Evolutionary conservation across 371 early-diverging fungal species (phyloP), one percentile per base, ranked within the genome.

Genomic region (Mucor circinelloides): DNA sequence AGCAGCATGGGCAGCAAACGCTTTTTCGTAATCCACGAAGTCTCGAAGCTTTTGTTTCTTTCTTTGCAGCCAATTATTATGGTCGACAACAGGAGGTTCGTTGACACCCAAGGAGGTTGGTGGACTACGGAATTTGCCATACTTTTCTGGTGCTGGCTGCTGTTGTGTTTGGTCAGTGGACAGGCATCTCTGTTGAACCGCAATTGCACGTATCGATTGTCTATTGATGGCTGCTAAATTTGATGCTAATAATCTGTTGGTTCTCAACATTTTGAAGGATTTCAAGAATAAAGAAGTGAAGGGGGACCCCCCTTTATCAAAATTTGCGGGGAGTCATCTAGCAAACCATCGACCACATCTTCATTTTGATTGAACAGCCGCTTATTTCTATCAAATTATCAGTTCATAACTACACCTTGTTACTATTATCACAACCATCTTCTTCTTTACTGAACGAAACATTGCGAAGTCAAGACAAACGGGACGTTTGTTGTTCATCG

Each of bases 21-120:
- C 81, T 31, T 81, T 85, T 42, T 85, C 85, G 58, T 79, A 82
- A 59, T 85, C 75, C n/a, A 74, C 75, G 60, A 81, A 66, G 63
- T 85, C 80, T 50, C 73, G 56, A 9, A 81, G 28, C 60, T 80
- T 82, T 62, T 81, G 76, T 44, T 79, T 75, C 25, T 77, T 77
- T 32, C 76, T 76, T 44, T 79, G 71, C 13, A 81, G 13, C 80
- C 82, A 79, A 15, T 65, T 69, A 17, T 64, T 60, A 30, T 67
- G 72, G 52, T 79, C 81, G 4, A 81, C 75, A 10, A 73, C 66
- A 12, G 85, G 85, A 28, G 78, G 77, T 19, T 82, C 80, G 15
- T 63, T 65, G 2, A 73, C 63, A 52, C 84, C 84, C 3, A 84
- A 50, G 8, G 71, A 71, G 17, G 58, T 40, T 10, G 83, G 80